Conservation (phyloP, 257 asterid species). For the Anisodus acutangulus region DNA sequence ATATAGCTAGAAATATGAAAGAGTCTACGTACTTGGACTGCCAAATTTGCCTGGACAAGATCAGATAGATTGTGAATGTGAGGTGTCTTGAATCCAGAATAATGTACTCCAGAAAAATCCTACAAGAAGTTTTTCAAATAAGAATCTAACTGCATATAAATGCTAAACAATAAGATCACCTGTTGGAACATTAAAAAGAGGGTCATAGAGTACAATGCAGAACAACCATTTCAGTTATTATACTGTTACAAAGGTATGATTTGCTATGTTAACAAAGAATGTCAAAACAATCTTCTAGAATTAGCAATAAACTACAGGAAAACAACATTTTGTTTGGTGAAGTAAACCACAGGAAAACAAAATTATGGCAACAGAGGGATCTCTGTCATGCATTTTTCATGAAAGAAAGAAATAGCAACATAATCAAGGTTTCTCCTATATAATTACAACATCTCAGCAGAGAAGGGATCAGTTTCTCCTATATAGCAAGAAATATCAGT, state of each 20-base stretch:
- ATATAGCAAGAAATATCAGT: background rate
- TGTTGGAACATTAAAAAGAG: conserved; percentile 17
- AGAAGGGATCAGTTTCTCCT: background rate
- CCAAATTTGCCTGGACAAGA: conserved; percentile 83
- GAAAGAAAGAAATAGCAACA: conserved; percentile 7
- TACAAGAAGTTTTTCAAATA: conserved; percentile 44
- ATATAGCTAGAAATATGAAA: conserved; percentile 1
- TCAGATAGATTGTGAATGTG: conserved; percentile 95
- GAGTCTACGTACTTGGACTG: conserved; percentile 58
- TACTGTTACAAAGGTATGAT: background rate
- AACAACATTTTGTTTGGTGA: no score
- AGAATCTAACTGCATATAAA: conserved; percentile 16
- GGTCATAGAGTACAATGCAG: conserved; percentile 16
- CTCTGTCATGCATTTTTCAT: background rate
- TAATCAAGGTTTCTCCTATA: background rate
- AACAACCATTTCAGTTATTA: conserved; percentile 8
- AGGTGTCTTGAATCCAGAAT: conserved; percentile 77
- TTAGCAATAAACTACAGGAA: conserved; percentile 23
- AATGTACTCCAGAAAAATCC: conserved; percentile 83
- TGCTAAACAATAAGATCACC: background rate
- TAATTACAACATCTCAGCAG: conserved; percentile 11
- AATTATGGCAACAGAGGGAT: background rate
- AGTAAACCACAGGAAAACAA: background rate
- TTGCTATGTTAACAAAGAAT: background rate
- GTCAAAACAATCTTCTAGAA: conserved; percentile 23